Base-by-base conservation (phyloP, 1,139 yeast species). In the Candida albicans region DNA sequence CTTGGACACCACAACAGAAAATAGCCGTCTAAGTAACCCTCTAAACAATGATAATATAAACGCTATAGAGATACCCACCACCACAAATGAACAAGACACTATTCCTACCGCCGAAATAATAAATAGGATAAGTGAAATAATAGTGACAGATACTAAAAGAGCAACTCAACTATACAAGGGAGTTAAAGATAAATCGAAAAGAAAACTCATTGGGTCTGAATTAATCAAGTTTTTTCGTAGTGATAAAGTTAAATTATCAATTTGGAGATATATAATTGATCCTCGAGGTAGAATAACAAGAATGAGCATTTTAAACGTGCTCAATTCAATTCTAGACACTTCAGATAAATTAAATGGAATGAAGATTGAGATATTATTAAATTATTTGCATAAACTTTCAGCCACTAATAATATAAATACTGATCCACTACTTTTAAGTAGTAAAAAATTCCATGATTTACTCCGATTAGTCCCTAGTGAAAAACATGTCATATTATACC, bases 1-100 rank as follows among this genome's bases (percentile, higher is more conserved):
- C 41, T 76, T 77, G 3, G 54, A 72, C 27, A 61, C 57, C 39
- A 44, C 53, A 10, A 61, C 69, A 66, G 37, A 56, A 9, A 61
- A 62, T 41, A 55, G 53, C 0, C 63, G 67, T 33, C 49, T 72
- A 1, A 26, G 58, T 10, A 40, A 39, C 0, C 56, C 72, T n/a
- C 49, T 51, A 9, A 43, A 44, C 7, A 39, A 47, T 7, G 66
- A 65, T 27, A 63, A 64, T 43, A 37, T 42, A 14, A 65, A 67
- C 46, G 53, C 70, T 10, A 44, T 60, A 3, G 44, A 48, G 4
- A 53, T 68, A n/a, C 67, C 68, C 0, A 59, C 59, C 49, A 56
- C 51, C 9, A 27, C 52, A 2, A 35, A 54, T 2, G 52, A 57
- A 26, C 73, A 68, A 42, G 59, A 64, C n/a, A 63, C 65, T 37